Base-by-base conservation (phyloP, 768 basidiomycete species). In the Naematelia encephala region DNA sequence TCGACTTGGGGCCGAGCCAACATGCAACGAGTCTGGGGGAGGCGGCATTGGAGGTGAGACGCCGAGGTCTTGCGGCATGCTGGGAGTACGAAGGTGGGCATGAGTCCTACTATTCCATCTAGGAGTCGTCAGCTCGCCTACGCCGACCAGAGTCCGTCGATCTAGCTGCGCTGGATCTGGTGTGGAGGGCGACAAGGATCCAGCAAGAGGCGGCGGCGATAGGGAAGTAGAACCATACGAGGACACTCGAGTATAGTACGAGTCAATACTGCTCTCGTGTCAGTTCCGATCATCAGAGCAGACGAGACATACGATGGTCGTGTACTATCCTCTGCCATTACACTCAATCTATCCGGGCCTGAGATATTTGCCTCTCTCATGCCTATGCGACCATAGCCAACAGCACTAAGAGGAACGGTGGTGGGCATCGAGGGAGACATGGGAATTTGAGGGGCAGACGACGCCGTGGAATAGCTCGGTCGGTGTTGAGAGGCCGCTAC, bases 91-190 rank as follows among this genome's bases (percentile, higher is more conserved):
- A 13, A 61, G 42, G 56, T 73, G 71, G 22, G 50, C 59, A 25
- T 61, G 56, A 3, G 27, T 60, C 83, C n/a, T 60, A 10, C 66
- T 56, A 12, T 62, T 56, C 93, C 92, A 99, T 61, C 92, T 84
- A 49, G 96, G 96, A n/a, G 96, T 99, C 19, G 91, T 81, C 28
- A 98, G 84, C 78, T 99, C 96, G 34, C 96, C 96, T 4, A 98
- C 89, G 23, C 96, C 96, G 54, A 98, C 85, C 42, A 98, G 84
- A 34, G 86, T 88, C 16, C 85, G 83, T 58, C 96, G 83, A 79
- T 98, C 92, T n/a, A 78, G 70, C 61, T 65, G 60, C 13, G 59
- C 57, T 3, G 76, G 76, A 50, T 75, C 73, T 5, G 64, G 56
- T 4, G 71, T 72, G 5, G 59, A n/a, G 12, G 70, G 67, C 5